phyloP scores from a whole-genome alignment of 352 stramenopile species.

The Thalassiosira hispida region DNA sequence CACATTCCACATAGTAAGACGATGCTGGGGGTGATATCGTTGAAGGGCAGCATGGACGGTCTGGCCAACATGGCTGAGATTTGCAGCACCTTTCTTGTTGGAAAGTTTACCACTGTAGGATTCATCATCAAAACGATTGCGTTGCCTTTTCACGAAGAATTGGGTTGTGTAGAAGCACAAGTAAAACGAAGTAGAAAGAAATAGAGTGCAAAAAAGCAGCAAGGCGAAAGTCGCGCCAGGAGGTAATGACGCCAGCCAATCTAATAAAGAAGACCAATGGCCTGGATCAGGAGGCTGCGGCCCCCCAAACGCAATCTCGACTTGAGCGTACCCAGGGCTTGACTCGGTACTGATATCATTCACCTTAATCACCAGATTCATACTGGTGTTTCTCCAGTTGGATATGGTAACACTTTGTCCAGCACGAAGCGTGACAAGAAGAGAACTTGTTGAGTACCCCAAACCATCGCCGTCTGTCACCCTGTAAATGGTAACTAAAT shows the following conservation, averaged over 20 bases:
- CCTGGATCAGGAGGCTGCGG: too few species aligned
- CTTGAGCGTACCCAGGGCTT: background rate
- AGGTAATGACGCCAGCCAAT: too few species aligned
- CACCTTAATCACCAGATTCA: background rate
- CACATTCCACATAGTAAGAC: slow-evolving; percentile 62
- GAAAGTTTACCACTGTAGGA: slow-evolving; percentile 23
- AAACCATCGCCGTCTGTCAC: background rate
- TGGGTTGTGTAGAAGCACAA: background rate
- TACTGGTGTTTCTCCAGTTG: slow-evolving; percentile 14
- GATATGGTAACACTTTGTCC: background rate
- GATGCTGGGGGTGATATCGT: slow-evolving; percentile 53
- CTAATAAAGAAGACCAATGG: too few species aligned
- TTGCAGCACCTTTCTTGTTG: slow-evolving; percentile 16
- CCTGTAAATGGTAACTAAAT: background rate
- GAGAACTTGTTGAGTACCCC: slow-evolving; percentile 5
- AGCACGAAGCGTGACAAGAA: background rate
- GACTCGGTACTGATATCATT: background rate
- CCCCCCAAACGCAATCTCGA: background rate
- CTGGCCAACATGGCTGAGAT: slow-evolving; percentile 46
- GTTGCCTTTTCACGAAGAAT: too few species aligned
- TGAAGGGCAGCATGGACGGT: slow-evolving; percentile 53
- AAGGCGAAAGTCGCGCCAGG: too few species aligned
- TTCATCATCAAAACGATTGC: slow-evolving; percentile 9
- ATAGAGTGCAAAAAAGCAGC: too few species aligned
- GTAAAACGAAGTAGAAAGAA: too few species aligned